Evolutionary conservation across 768 basidiomycete species (phyloP).

Genomic region (Pulveroboletus sp.): DNA sequence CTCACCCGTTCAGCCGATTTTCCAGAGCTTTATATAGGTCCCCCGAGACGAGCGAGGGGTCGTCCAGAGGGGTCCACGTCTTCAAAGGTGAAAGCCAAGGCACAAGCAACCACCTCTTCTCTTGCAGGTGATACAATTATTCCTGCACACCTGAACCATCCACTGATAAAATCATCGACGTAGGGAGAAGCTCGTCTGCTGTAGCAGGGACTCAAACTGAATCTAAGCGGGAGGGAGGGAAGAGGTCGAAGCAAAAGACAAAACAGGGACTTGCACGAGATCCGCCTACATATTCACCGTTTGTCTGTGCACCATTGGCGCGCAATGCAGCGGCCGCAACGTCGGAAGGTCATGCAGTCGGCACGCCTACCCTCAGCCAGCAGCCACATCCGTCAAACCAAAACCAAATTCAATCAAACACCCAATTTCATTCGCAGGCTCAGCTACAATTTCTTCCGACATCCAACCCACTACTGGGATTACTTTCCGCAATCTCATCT

Average conservation of each 20-base stretch:
- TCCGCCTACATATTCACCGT: conserved; percentile 23
- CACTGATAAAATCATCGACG: conserved; percentile 3
- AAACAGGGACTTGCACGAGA: conserved; percentile 21
- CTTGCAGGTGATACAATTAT: conserved; percentile 2
- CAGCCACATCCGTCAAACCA: conserved; percentile 3
- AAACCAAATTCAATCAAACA: conserved; percentile 1
- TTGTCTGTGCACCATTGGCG: conserved; percentile 25
- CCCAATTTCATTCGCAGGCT: conserved; percentile 1
- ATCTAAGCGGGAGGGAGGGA: not conserved
- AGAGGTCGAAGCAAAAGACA: conserved; percentile 16
- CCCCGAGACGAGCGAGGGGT: conserved; percentile 32
- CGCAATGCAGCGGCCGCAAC: conserved; percentile 2
- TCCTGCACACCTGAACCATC: no score
- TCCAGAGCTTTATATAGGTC: conserved; percentile 36
- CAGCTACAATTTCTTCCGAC: not conserved
- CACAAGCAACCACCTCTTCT: conserved; percentile 15
- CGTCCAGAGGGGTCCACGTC: conserved; percentile 43
- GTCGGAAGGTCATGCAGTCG: not conserved
- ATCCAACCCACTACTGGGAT: conserved; percentile 15
- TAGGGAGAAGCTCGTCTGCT: conserved; percentile 8
- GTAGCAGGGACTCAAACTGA: not conserved
- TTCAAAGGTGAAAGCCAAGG: conserved; percentile 40
- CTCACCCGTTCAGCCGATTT: conserved; percentile 33
- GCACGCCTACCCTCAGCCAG: not conserved
- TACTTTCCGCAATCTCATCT: conserved; percentile 36